Base-by-base conservation (phyloP, 2,329 filamentous ascomycete species). In the Colletotrichum musicola region DNA sequence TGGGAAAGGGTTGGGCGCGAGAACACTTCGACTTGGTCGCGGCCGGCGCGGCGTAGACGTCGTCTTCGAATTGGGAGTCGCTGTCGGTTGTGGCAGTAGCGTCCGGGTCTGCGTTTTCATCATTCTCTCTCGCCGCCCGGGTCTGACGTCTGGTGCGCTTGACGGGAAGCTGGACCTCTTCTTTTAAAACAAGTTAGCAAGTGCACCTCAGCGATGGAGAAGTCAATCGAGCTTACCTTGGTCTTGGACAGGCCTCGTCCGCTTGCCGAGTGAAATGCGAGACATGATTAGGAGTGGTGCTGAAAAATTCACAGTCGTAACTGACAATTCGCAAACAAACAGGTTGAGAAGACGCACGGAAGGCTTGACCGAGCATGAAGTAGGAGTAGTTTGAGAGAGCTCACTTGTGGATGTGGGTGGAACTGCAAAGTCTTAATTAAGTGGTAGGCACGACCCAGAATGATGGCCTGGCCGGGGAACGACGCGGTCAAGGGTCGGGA, bases 31-130 rank as follows among this genome's bases (percentile, higher is more conserved):
- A 57, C 16, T 70, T 73, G 69, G 75, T 77, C 25, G 62, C 16
- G 7, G 74, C 62, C 58, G 76, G 76, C 22, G 70, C 71, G 25
- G 62, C 70, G 13, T 80, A 77, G 60, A 77, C 77, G 57, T 80
- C 75, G 18, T 80, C 77, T 51, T 80, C 78, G 18, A 77, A 73
- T 35, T 83, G 81, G 57, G 85, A 82, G 71, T 87, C 79, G 40
- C 83, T 80, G 76, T 83, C 81, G 62, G 77, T 76, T 70, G 81
- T 77, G 70, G 77, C 80, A 75, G 83, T 76, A 16, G 72, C 72
- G 14, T 76, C 70, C 4, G 80, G 77, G 51, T 92, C 89, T 70
- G 87, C 82, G 72, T 93, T 92, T 78, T 94, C 92, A 73, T 92
- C 88, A 72, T 91, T 89, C 74, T 87, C 84, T 53, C 76, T 74